Base-by-base conservation (phyloP, 768 basidiomycete genomes). In the Boletus speciosus region DNA sequence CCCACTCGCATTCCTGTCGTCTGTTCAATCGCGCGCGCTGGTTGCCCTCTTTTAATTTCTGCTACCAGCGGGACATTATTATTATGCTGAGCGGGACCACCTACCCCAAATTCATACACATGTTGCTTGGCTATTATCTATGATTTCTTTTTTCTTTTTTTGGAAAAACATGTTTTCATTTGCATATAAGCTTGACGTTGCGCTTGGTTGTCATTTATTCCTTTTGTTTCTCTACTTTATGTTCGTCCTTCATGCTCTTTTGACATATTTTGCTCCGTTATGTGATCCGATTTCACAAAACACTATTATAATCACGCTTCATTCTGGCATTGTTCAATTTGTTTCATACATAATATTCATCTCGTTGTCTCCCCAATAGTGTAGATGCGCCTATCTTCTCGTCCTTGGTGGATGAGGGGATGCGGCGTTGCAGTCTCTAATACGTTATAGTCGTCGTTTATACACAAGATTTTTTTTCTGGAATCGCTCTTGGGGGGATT, bases 361-460 rank as follows among this genome's bases (percentile, higher is more conserved):
- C 35, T 32, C 39, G 31, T 31, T 54, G 60, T 61, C 53, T 51
- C 54, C 23, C 32, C 35, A 16, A 50, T 69, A 71, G 58, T 63
- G 63, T 69, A 71, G 63, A 71, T 63, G 16, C 57, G 56, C 49
- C 48, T 29, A 54, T 58, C 38, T 39, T 15, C 2, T 46, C 16
- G 27, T 51, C 51, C 58, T 36, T 31, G 29, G 45, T 38, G 55
- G 51, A 36, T 25, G 38, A 25, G 31, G 39, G 14, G 32, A 21
- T 19, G 39, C 19, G 56, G 55, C 47, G 61, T 50, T 57, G 65
- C 56, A 54, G 50, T 67, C 56, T 63, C 65, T 71, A 71, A 71
- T 69, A 69, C 62, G 23, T 71, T 68, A 71, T 71, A 68, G 59
- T 68, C 62, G 36, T 71, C 57, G 62, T 69, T 68, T 68, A 71